Evolutionary conservation across 768 basidiomycete genomes (phyloP), one percentile per base, ranked within the genome.

Genomic region (Suillus variegatus): DNA sequence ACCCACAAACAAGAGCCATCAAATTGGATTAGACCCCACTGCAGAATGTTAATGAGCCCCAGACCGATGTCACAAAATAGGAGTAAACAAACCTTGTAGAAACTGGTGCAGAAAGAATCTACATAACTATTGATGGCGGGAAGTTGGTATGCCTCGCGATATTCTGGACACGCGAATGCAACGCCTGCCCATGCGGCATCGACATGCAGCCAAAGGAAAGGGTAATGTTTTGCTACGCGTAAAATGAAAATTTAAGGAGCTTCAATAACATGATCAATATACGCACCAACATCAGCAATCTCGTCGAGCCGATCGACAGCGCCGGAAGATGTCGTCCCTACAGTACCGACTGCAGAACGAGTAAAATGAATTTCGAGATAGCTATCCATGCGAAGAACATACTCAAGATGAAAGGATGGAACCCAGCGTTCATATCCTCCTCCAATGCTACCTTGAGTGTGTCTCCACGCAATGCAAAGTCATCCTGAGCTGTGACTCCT

Each of bases 161-260:
- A 84, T 74, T 97, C 94, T 0, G 94, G 94, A 67, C 94, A 92
- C 0, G 88, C 83, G 51, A 95, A 82, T 0, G 88, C 86, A 20
- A 93, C 84, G 3, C 96, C 96, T 0, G 93, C 95, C 96, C 95
- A 98, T 0, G 93, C 91, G 0, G 91, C 89, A 73, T 98, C 96
- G 25, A 97, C 82, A 71, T 99, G 95, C 1, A 97, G 73, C 88
- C 92, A 96, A 2, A 95, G 70, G 1, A 84, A 85, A 0, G 92
- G 89, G 67, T 86, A 77, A 0, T 84, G 78, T 63, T 84, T 79
- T 6, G 84, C 93, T 95, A 66, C 2, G 55, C 35, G 6, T 38
- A 36, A n/a, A 13, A 38, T 35, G 54, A 56, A 32, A 40, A 20
- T 10, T 20, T 4, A 14, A 32, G 40, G 16, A 25, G 8, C 3